Evolutionary conservation across 2,329 filamentous ascomycete species (phyloP).

Genomic region (Ascochyta koolunga): DNA sequence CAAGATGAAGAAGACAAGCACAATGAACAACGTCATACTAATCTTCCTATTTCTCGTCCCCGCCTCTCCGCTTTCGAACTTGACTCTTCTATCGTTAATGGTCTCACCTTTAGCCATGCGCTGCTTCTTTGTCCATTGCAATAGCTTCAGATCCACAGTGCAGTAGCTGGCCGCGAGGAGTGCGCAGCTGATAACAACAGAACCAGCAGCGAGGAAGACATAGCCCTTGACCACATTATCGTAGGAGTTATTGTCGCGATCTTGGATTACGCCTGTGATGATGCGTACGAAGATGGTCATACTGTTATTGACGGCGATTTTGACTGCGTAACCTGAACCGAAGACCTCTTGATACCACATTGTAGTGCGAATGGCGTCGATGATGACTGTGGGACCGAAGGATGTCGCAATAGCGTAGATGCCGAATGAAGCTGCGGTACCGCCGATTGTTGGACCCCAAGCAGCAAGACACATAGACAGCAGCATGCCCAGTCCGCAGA

Average conservation of each 20-base stretch:
- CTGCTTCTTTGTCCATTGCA: conserved; percentile 66
- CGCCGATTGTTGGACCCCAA: conserved; percentile 56
- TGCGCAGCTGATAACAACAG: conserved; percentile 53
- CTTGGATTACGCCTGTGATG: conserved; percentile 64
- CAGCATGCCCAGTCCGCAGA: conserved; percentile 59
- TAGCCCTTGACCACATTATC: conserved; percentile 63
- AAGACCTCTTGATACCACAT: conserved; percentile 67
- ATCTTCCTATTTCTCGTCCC: conserved; percentile 47
- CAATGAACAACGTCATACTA: conserved; percentile 53
- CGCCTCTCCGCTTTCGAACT: conserved; percentile 44
- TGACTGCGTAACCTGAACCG: conserved; percentile 65
- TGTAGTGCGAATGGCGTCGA: conserved; percentile 65
- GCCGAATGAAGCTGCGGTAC: conserved; percentile 65
- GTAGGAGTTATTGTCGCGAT: conserved; percentile 63
- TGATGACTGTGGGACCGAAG: conserved; percentile 64
- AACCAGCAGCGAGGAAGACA: conserved; percentile 58
- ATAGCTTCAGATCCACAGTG: conserved; percentile 53
- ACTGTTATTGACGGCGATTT: conserved; percentile 67
- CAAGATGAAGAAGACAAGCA: conserved; percentile 55
- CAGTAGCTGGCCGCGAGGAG: conserved; percentile 51
- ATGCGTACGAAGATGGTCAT: conserved; percentile 67
- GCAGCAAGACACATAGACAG: conserved; percentile 61
- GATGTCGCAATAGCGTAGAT: conserved; percentile 63
- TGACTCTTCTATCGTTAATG: conserved; percentile 52
- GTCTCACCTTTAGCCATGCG: conserved; percentile 54